Evolutionary conservation across 1,284 basidiomycete genomes (phyloP).

Genomic region (Trametes pubescens): DNA sequence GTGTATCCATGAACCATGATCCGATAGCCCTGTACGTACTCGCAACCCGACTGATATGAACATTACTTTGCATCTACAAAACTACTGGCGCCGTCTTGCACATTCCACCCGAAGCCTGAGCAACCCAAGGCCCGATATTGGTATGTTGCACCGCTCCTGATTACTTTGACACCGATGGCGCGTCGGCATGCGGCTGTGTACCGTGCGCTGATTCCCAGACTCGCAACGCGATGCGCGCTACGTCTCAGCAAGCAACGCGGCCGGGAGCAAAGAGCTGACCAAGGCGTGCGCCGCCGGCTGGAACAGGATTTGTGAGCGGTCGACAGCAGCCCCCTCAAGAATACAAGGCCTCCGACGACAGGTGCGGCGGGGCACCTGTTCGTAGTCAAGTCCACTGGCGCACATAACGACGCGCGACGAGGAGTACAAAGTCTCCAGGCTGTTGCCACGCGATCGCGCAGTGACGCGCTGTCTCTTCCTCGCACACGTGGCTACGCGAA

Average conservation of each 20-base stretch:
- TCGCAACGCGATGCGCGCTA: background rate
- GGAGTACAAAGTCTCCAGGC: constrained; percentile 6
- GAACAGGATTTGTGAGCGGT: background rate
- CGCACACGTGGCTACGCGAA: constrained; percentile 2
- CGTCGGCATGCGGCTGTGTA: too few relatives aligned
- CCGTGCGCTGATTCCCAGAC: background rate
- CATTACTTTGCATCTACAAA: too few relatives aligned
- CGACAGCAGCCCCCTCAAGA: background rate
- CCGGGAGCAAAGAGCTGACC: background rate
- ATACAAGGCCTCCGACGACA: background rate
- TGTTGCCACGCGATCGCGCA: background rate
- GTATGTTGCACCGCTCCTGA: too few relatives aligned
- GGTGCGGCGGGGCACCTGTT: constrained; percentile 3
- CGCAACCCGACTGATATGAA: too few relatives aligned
- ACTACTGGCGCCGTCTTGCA: too few relatives aligned
- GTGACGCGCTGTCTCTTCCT: background rate
- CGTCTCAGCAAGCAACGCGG: background rate
- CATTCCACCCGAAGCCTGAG: too few relatives aligned
- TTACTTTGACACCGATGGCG: too few relatives aligned
- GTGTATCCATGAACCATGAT: too few relatives aligned
- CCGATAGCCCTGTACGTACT: too few relatives aligned
- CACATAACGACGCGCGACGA: constrained; percentile 1
- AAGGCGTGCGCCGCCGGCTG: background rate
- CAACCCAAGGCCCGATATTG: too few relatives aligned
- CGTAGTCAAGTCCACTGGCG: background rate